A percentile compares a stretch with the other conserved stretches of the same genome.
These are phyloP conservation scores for Endocarpon pusillum DNA, from an alignment of 495 filamentous ascomycete species.

Conservation along the genomic window DNA sequence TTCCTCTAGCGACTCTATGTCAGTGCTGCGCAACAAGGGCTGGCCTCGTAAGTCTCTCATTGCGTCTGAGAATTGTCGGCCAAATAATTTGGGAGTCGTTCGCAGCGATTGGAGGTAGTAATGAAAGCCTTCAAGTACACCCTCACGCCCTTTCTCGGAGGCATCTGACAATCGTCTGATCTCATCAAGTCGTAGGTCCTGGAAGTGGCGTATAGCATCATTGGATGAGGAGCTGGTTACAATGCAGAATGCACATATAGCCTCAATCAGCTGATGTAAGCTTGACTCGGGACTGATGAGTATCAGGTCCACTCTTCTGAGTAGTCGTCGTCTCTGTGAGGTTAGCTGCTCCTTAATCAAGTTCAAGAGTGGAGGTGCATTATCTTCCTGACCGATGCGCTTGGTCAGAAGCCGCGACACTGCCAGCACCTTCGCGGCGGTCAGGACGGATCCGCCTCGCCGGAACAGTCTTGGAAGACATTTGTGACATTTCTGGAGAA, in stretches of 20 bases:
- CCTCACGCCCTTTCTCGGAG: too few species aligned
- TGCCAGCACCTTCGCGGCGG: conserved; percentile 68
- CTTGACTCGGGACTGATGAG: conserved; percentile 35
- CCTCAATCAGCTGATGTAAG: conserved; percentile 42
- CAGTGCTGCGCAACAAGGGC: conserved; percentile 50
- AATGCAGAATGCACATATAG: conserved; percentile 67
- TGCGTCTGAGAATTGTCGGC: conserved; percentile 51
- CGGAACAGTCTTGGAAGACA: conserved; percentile 39
- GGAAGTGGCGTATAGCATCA: conserved; percentile 70
- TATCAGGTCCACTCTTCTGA: conserved; percentile 47
- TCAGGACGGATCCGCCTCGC: conserved; percentile 37
- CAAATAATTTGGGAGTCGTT: conserved; percentile 57
- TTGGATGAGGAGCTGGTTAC: conserved; percentile 64
- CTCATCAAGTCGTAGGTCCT: conserved; percentile 50
- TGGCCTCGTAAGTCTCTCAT: conserved; percentile 50
- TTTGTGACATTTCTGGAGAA: conserved; percentile 41
- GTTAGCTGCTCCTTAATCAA: conserved; percentile 43
- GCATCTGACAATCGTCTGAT: too few species aligned
- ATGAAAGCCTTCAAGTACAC: conserved; percentile 44
- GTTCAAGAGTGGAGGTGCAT: conserved; percentile 38
- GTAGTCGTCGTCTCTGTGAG: conserved; percentile 39
- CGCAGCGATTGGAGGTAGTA: conserved; percentile 64
- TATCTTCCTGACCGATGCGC: conserved; percentile 36
- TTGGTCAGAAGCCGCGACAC: conserved; percentile 55
- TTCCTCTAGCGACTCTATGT: conserved; percentile 45